These are phyloP conservation scores for Gracilariopsis chorda DNA, from an alignment of 23 red algal genomes.

Conservation along the genomic window DNA sequence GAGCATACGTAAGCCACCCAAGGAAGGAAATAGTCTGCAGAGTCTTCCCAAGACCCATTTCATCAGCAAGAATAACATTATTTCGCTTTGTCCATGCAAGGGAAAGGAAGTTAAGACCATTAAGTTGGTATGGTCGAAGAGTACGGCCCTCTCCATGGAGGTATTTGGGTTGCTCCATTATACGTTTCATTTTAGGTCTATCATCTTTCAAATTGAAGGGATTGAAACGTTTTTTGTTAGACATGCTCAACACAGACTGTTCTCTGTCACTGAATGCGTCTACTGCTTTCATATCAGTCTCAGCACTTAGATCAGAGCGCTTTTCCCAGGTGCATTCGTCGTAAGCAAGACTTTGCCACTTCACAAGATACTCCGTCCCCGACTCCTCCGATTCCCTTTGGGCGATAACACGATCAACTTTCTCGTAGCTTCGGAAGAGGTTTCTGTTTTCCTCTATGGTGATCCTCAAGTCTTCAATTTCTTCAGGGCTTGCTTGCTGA, in stretches of 20 bases:
- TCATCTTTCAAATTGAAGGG: conserved; percentile 77
- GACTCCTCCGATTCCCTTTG: conserved; percentile 56
- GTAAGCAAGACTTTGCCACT: conserved; percentile 79
- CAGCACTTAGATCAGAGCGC: conserved; percentile 44
- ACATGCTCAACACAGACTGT: conserved; percentile 30
- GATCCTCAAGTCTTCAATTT: conserved; percentile 65
- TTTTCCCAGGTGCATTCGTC: conserved; percentile 87
- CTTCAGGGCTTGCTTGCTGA: conserved; percentile 65
- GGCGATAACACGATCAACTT: conserved; percentile 79
- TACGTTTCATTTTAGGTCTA: conserved; percentile 64
- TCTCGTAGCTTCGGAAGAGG: conserved; percentile 41
- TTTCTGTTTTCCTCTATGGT: conserved; percentile 54
- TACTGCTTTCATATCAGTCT: conserved; percentile 80
- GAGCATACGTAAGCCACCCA: conserved; percentile 83
- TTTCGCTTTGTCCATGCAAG: conserved; percentile 80
- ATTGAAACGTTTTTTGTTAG: conserved; percentile 66
- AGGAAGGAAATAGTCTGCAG: conserved; percentile 89
- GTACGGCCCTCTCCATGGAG: conserved; percentile 83
- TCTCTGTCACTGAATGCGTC: conserved; percentile 84
- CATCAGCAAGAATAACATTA: conserved; percentile 94
- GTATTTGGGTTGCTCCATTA: conserved; percentile 73
- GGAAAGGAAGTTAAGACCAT: conserved; percentile 84
- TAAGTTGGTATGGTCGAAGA: conserved; percentile 90
- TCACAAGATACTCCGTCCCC: conserved; percentile 79
- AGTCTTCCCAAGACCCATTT: conserved; percentile 96